Base-by-base conservation (phyloP, 768 basidiomycete species). In the Psilocybe cyanescens region DNA sequence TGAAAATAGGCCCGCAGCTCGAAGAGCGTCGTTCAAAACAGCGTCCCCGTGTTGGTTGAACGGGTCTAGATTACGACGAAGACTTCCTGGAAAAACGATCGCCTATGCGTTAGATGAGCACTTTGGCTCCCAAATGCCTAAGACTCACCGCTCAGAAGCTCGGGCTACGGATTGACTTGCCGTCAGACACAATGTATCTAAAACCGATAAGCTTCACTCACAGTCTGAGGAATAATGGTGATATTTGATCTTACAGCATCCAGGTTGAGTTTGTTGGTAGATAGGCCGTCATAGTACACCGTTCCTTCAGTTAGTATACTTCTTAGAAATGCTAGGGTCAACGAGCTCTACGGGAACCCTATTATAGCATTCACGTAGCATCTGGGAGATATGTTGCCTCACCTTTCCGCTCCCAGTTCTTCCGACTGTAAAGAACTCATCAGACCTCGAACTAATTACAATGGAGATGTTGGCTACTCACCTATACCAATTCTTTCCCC, bases 61-160 rank as follows among this genome's bases (percentile, higher is more conserved):
- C 0, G 87, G 88, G 67, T 90, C 88, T 37, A 89, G 72, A 66
- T 91, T 90, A 64, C 81, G 81, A 12, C 89, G 76, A 3, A 91
- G 73, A 6, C 85, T 84, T 24, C 68, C 67, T 66, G 44, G 12
- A 35, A 2, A 28, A 31, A 24, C 24, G 24, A 24, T 24, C 24
- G 24, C 24, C 1, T 24, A 24, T 24, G 24, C 1, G 24, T 24
- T 24, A 24, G 24, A 24, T 24, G 24, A 24, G 24, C 24, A 24
- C 24, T 24, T 24, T 24, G 24, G 1, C 24, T 24, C 24, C 24
- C 24, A 24, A 24, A 24, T 24, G 24, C 24, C 11, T 51, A 49
- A 16, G 33, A 53, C 39, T 58, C 61, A 8, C 89, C 89, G 29
- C 81, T 79, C 59, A 89, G 81, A 14, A 91, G 77, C 57, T 79